Conservation (phyloP, 2,329 filamentous ascomycete genomes). For the Oidium heveae region DNA sequence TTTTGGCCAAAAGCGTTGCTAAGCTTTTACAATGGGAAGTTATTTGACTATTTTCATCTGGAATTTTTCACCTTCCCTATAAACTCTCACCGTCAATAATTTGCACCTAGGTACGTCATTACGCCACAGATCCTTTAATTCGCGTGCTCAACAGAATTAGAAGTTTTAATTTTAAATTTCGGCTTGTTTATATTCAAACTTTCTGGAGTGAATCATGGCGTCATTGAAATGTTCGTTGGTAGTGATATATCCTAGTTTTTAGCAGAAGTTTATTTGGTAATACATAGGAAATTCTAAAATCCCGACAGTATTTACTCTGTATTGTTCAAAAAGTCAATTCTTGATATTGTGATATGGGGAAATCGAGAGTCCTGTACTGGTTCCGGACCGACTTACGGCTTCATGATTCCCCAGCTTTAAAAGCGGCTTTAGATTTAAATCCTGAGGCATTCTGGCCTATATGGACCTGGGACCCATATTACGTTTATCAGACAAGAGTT, state of each 20-base stretch:
- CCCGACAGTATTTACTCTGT: background rate
- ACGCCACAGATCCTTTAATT: too few species aligned
- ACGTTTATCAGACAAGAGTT: conserved; percentile 46
- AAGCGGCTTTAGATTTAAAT: conserved; percentile 43
- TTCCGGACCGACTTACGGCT: conserved; percentile 55
- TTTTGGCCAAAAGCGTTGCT: too few species aligned
- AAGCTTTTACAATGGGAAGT: too few species aligned
- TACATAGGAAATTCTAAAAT: background rate
- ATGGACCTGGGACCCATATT: conserved; percentile 63
- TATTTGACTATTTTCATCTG: too few species aligned
- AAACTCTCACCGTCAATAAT: too few species aligned
- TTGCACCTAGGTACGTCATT: too few species aligned
- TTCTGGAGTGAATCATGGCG: too few species aligned
- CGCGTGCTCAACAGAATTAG: too few species aligned
- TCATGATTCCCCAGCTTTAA: conserved; percentile 50
- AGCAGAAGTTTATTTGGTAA: background rate
- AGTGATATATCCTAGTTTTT: background rate
- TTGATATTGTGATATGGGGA: conserved; percentile 5
- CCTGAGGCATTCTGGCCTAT: conserved; percentile 46
- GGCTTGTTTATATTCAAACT: too few species aligned
- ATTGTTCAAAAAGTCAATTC: background rate
- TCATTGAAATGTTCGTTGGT: too few species aligned
- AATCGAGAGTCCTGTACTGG: conserved; percentile 45
- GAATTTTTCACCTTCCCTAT: too few species aligned
- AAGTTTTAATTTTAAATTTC: too few species aligned